Conservation (phyloP, 768 basidiomycete genomes). For the Clitopilus passeckerianus region DNA sequence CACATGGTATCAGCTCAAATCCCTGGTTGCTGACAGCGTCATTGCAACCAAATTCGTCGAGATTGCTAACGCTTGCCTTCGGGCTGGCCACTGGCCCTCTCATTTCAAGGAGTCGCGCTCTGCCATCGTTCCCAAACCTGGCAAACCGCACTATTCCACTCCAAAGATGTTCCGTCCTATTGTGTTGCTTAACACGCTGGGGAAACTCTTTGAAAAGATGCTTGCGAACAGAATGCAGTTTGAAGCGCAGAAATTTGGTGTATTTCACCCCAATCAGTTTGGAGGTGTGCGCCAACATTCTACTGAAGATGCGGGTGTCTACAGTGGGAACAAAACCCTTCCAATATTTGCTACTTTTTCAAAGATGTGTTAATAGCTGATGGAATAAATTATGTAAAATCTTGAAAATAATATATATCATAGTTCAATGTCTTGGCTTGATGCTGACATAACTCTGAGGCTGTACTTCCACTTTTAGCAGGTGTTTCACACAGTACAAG, state of each 20-base stretch:
- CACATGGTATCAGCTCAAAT: not conserved
- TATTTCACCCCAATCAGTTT: slow-evolving; percentile 1
- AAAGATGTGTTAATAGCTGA: too few relatives aligned
- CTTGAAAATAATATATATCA: too few relatives aligned
- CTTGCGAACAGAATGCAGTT: slow-evolving; percentile 1
- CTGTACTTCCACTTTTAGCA: too few relatives aligned
- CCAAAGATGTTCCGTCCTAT: slow-evolving; percentile 2
- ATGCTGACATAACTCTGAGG: too few relatives aligned
- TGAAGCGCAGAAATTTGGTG: not conserved
- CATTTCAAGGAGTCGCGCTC: not conserved
- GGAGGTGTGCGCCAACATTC: not conserved
- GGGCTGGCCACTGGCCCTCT: not conserved
- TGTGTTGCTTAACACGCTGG: not conserved
- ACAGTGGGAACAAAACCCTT: too few relatives aligned
- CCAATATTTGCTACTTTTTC: too few relatives aligned
- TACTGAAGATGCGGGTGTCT: not conserved
- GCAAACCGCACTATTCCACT: not conserved
- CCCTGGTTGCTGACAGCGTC: not conserved
- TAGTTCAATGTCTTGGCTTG: too few relatives aligned
- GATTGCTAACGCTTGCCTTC: not conserved
- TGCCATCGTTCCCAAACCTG: slow-evolving; percentile 3
- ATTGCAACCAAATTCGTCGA: not conserved
- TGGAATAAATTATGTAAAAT: too few relatives aligned
- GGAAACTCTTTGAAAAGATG: slow-evolving; percentile 2
- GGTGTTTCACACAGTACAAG: too few relatives aligned